Percentiles rank a stretch among this genome's conserved stretches.
Evolutionary conservation across 768 basidiomycete genomes (phyloP).

Genomic region (Boletus rufocinnamomeus): DNA sequence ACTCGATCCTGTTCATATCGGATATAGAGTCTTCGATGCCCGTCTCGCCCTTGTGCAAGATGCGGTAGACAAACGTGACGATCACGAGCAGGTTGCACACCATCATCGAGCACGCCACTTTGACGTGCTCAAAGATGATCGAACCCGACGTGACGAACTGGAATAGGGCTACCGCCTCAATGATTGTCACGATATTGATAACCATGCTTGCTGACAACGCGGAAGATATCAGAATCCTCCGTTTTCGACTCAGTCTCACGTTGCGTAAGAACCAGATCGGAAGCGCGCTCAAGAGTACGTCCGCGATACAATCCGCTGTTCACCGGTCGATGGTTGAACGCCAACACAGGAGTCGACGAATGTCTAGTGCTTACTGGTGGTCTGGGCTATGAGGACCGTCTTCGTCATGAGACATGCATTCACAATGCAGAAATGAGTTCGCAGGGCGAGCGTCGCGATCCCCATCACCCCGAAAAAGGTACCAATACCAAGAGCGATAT

Average conservation of each 20-base stretch:
- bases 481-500: conserved; percentile 11
- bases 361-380: conserved; percentile 13
- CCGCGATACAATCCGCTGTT: conserved; percentile 26
- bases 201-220: neutral
- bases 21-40: neutral
- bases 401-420: neutral
- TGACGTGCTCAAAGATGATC: neutral
- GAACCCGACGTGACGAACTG: neutral
- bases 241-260: conserved; percentile 17
- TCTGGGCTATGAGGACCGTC: neutral
- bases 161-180: neutral
- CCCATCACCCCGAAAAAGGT: conserved; percentile 9
- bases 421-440: conserved; percentile 11
- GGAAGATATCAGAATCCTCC: conserved; percentile 21
- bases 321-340: neutral
- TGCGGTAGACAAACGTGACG: conserved; percentile 16
- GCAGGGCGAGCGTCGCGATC: conserved; percentile 6
- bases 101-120: neutral
- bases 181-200: neutral
- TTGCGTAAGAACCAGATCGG: conserved; percentile 21
- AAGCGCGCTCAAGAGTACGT: conserved; percentile 23
- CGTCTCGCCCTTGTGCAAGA: neutral
- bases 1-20: neutral
- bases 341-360: neutral
- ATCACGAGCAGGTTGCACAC: conserved; percentile 19